These are phyloP conservation scores for Corchorus olitorius DNA, from an alignment of 345 rosid species.

Conservation along the genomic window DNA sequence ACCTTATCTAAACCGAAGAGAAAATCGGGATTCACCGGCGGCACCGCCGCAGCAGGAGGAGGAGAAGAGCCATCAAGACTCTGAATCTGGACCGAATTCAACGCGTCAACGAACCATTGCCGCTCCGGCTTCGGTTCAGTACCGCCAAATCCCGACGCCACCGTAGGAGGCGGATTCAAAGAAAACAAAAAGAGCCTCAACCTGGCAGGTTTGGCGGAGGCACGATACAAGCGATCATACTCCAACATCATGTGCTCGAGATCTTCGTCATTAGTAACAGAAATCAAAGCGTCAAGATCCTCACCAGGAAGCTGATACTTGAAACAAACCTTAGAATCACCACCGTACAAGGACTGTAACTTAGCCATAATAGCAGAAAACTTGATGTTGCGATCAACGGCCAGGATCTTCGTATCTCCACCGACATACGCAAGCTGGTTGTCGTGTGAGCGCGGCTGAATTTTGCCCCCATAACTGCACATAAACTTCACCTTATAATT, in stretches of 20 bases:
- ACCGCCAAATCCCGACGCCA: slow-evolving; percentile 20
- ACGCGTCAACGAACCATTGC: slow-evolving; percentile 63
- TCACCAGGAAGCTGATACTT: slow-evolving; percentile 76
- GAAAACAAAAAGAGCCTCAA: slow-evolving; percentile 57
- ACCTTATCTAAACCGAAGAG: slow-evolving; percentile 58
- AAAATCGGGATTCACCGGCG: slow-evolving; percentile 42
- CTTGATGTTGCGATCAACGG: slow-evolving; percentile 51
- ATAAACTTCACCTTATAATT: slow-evolving; percentile 51
- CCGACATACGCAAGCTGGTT: slow-evolving; percentile 57
- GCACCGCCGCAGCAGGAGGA: slow-evolving; percentile 28
- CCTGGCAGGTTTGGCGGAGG: slow-evolving; percentile 49
- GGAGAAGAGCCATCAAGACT: slow-evolving; percentile 43
- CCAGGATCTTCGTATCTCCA: slow-evolving; percentile 66
- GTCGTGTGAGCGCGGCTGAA: slow-evolving; percentile 63
- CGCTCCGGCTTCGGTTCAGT: slow-evolving; percentile 43
- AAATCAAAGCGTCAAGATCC: slow-evolving; percentile 66
- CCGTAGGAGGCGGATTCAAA: slow-evolving; percentile 17
- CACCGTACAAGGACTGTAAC: slow-evolving; percentile 42
- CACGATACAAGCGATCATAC: slow-evolving; percentile 51
- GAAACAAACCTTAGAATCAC: slow-evolving; percentile 35
- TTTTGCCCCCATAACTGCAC: slow-evolving; percentile 75
- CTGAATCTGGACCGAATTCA: slow-evolving; percentile 50
- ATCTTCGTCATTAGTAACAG: slow-evolving; percentile 69
- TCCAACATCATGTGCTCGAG: slow-evolving; percentile 69
- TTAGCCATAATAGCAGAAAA: slow-evolving; percentile 39